These are phyloP conservation scores for Ilex paraguariensis DNA, from an alignment of 305 asterid species.

Conservation along the genomic window DNA sequence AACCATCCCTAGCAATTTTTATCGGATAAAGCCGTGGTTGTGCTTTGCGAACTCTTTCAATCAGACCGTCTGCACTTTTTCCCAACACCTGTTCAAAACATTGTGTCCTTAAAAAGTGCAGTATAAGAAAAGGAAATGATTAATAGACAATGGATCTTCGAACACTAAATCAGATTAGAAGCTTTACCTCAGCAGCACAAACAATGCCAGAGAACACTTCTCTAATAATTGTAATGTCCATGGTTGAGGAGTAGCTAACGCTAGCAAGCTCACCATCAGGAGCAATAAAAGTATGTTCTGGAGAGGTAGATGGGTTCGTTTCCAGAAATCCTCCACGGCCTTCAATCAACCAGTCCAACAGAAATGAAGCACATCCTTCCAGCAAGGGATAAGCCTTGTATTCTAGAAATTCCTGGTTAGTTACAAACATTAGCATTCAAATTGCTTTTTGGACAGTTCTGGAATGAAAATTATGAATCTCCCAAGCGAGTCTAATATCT, in stretches of 20 bases:
- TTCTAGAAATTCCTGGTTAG: slow-evolving; percentile 46
- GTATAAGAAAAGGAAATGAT: neutral
- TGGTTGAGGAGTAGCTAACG: slow-evolving; percentile 73
- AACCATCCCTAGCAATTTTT: slow-evolving; percentile 58
- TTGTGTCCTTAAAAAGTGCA: slow-evolving; percentile 1
- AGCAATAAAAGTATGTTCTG: slow-evolving; percentile 67
- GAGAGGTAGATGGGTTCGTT: slow-evolving; percentile 85
- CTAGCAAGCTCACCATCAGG: slow-evolving; percentile 64
- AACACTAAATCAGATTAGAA: neutral
- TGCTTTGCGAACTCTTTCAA: slow-evolving; percentile 58
- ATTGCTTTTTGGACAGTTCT: neutral
- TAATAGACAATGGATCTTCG: neutral
- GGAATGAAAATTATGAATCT: too few relatives aligned
- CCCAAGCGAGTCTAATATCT: neutral
- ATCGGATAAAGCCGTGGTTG: slow-evolving; percentile 54
- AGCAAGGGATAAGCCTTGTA: slow-evolving; percentile 59
- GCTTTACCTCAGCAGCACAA: slow-evolving; percentile 67
- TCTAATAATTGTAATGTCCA: slow-evolving; percentile 64
- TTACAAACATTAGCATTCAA: slow-evolving; percentile 5
- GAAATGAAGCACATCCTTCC: slow-evolving; percentile 60
- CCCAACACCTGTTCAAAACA: slow-evolving; percentile 49
- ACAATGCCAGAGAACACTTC: slow-evolving; percentile 56
- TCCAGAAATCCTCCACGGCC: slow-evolving; percentile 50
- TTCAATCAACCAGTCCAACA: slow-evolving; percentile 72
- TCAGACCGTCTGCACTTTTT: slow-evolving; percentile 36